Evolutionary conservation across 179 eudicot species (phyloP), one percentile per base, ranked within the genome.

Genomic region (Spergularia azorica): DNA sequence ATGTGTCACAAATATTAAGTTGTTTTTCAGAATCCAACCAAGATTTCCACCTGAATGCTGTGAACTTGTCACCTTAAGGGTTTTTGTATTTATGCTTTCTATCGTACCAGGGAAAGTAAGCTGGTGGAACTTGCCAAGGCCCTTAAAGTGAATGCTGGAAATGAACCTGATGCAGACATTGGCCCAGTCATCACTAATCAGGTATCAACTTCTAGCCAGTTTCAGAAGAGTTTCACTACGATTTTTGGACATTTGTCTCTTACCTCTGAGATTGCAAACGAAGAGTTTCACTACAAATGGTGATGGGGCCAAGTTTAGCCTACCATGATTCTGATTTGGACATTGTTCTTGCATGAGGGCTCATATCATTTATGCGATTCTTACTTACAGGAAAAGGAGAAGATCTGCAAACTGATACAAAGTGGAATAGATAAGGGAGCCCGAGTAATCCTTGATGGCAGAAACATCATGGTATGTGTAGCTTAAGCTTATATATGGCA

Each of bases 131-230:
- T 83, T 77, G 97, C 96, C 39, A 88, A 86, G 81, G 80, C 89
- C 57, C 96, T 94, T 39, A 90, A 88, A 77, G 98, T 94, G 63
- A 89, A 87, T 82, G 87, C 84, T 77, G 98, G 98, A 84, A 92
- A 82, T 66, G 94, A 89, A 79, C 93, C 92, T 38, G 87, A 84
- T 78, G 92, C 96, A 64, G 98, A 94, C 80, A 88, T 94, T 59
- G 98, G 98, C 66, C 97, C 98, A 20, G 92, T 94, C 59, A 88
- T 90, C 38, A 92, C 89, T 85, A 90, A 92, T 80, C 90, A 88
- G 97, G 98, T 94, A 75, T 54, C 26, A 38, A 70, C 38, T 69
- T 32, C 39, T 11, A 57, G 57, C 58, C 51, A 5, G 1, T 61
- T 48, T 51, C 36, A 65, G 59, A 5, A 56, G 60, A 59, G 14